These are phyloP conservation scores for Filosporella fistucella DNA, from an alignment of 495 filamentous ascomycete species.

Conservation along the genomic window DNA sequence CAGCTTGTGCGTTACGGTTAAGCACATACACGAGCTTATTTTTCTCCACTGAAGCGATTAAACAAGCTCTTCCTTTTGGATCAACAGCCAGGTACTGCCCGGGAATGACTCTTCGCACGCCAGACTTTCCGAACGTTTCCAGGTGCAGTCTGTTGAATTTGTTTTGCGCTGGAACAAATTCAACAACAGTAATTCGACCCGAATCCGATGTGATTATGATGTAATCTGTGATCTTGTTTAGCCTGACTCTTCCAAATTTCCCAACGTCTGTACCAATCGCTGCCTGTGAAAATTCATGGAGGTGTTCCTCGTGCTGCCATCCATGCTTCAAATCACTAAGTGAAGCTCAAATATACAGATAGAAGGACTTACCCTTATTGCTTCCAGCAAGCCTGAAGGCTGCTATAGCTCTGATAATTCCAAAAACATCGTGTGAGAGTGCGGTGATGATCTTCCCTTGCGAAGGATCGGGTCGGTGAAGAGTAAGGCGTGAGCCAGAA, in stretches of 20 bases:
- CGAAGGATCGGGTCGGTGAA: constrained; percentile 79
- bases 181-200: constrained; percentile 88
- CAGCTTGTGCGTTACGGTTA: constrained; percentile 89
- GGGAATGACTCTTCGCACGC: constrained; percentile 88
- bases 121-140: constrained; percentile 97
- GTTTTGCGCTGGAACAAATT: constrained; percentile 85
- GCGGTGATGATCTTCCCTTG: constrained; percentile 82
- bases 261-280: constrained; percentile 16
- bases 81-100: constrained; percentile 94
- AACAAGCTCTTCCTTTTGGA: constrained; percentile 89
- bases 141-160: constrained; percentile 85
- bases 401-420: constrained; percentile 83
- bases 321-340: constrained; percentile 86
- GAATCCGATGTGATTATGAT: constrained; percentile 95
- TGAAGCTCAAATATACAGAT: constrained; percentile 53
- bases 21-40: constrained; percentile 99
- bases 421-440: constrained; percentile 89
- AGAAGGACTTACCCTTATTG: constrained; percentile 80
- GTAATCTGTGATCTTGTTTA: constrained; percentile 70
- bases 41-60: constrained; percentile 94
- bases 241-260: constrained; percentile 46
- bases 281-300: constrained; percentile 17
- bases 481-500: constrained; percentile 81
- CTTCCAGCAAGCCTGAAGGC: constrained; percentile 89
- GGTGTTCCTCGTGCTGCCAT: constrained; percentile 20